Evolutionary conservation across 768 basidiomycete genomes (phyloP).

Genomic region (Leccinum arenicola): DNA sequence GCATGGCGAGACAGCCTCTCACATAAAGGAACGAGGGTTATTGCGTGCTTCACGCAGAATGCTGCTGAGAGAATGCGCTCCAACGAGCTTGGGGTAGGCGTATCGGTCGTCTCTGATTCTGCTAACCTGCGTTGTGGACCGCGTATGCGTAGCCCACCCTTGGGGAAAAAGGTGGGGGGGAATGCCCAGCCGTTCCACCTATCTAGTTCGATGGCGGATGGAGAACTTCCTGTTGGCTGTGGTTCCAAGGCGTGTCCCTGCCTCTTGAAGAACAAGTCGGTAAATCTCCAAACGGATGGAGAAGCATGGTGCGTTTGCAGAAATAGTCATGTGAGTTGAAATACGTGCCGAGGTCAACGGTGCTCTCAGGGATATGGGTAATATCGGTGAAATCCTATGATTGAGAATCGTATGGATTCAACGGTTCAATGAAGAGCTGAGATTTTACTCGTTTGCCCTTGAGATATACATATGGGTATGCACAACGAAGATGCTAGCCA

Average conservation of each 20-base stretch:
- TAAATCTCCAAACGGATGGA: background rate
- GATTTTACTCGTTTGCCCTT: too few relatives aligned
- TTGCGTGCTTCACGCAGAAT: too few relatives aligned
- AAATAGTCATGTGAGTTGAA: background rate
- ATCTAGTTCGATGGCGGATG: too few relatives aligned
- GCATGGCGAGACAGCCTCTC: too few relatives aligned
- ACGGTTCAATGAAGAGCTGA: background rate
- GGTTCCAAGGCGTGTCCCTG: background rate
- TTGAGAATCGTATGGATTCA: background rate
- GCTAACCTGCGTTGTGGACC: too few relatives aligned
- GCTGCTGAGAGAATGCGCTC: too few relatives aligned
- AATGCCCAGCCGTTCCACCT: background rate
- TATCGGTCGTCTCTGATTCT: too few relatives aligned
- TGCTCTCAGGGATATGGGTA: background rate
- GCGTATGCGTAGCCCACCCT: too few relatives aligned
- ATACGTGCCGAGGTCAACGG: background rate
- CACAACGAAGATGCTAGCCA: background rate
- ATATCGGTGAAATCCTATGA: background rate
- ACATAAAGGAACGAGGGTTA: background rate
- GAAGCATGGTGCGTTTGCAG: background rate
- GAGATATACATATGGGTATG: background rate
- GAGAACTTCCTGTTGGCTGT: background rate
- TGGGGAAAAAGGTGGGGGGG: too few relatives aligned
- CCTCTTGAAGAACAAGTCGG: background rate
- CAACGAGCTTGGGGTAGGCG: too few relatives aligned